A percentile compares a stretch with the other conserved stretches of the same genome.
phyloP scores from a whole-genome alignment of 2,329 filamentous ascomycete species.

The Daldinia eschscholtzii region DNA sequence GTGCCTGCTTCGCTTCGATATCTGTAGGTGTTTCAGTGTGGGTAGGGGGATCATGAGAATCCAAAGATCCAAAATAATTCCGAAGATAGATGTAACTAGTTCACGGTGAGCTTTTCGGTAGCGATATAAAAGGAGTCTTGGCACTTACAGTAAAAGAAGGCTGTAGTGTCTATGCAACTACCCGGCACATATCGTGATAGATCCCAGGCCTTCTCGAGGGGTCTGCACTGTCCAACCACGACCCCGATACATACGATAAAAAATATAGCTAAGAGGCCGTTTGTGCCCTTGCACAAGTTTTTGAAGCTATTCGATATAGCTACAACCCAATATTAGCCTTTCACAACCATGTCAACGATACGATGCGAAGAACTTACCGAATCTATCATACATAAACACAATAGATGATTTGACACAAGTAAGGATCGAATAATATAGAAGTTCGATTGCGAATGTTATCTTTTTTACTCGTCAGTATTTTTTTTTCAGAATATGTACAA shows the following conservation, averaged over 20 bases:
- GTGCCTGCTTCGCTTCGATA: conserved; percentile 62
- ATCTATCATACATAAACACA: conserved; percentile 61
- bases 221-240: conserved; percentile 58
- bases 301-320: conserved; percentile 49
- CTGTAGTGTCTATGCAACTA: conserved; percentile 57
- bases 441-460: conserved; percentile 52
- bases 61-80: conserved; percentile 62
- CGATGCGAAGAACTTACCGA: conserved; percentile 51
- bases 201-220: conserved; percentile 60
- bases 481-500: neutral
- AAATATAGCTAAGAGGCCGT: conserved; percentile 56
- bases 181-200: conserved; percentile 50
- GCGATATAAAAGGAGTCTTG: neutral
- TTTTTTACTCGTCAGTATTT: conserved; percentile 18
- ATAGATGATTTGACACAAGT: conserved; percentile 60
- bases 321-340: conserved; percentile 25
- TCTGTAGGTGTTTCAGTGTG: conserved; percentile 60
- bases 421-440: conserved; percentile 58
- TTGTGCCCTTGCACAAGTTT: conserved; percentile 53
- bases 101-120: neutral
- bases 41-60: conserved; percentile 60
- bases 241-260: conserved; percentile 57
- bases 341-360: conserved; percentile 21
- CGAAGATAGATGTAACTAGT: conserved; percentile 57
- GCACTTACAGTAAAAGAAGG: conserved; percentile 58